phyloP scores from a whole-genome alignment of 2,329 filamentous ascomycete genomes.

The Immersiporthe knoxdaviesiana region DNA sequence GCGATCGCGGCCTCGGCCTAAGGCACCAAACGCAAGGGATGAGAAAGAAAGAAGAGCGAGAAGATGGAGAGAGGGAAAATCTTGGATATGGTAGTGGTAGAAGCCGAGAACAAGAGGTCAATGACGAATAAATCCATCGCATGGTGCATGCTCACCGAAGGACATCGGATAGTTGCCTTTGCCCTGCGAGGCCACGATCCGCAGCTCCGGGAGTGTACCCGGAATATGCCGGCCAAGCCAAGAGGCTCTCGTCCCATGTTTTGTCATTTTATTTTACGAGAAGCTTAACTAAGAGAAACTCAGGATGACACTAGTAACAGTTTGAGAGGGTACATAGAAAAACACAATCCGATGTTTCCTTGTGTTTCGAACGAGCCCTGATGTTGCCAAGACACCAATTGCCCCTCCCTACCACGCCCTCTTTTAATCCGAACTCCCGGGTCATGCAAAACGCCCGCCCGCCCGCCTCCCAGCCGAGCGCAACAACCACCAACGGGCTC shows the following conservation, averaged over 20 bases:
- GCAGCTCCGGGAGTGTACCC: background rate
- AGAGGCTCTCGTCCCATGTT: background rate
- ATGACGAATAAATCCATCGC: background rate
- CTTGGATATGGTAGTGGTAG: too few species aligned
- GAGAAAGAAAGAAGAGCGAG: too few species aligned
- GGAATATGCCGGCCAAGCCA: background rate
- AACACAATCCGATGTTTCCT: background rate
- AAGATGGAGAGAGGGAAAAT: too few species aligned
- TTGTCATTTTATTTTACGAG: background rate
- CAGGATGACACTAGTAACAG: background rate
- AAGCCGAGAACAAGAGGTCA: too few species aligned
- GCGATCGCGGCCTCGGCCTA: background rate
- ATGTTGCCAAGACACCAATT: background rate
- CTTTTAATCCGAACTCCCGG: slow-evolving; percentile 7
- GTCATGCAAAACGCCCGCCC: background rate
- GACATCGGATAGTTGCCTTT: background rate
- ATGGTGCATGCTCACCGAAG: background rate
- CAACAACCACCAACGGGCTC: too few species aligned
- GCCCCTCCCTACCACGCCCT: background rate
- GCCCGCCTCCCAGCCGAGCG: background rate
- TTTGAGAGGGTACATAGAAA: background rate
- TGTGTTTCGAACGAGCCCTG: background rate
- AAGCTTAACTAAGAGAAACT: background rate
- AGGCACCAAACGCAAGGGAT: too few species aligned
- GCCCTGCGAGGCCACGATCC: background rate